A percentile compares a stretch with the other conserved stretches of the same genome.
Evolutionary conservation across 2,329 filamentous ascomycete species (phyloP).

Genomic region (Colletotrichum graminicola): DNA sequence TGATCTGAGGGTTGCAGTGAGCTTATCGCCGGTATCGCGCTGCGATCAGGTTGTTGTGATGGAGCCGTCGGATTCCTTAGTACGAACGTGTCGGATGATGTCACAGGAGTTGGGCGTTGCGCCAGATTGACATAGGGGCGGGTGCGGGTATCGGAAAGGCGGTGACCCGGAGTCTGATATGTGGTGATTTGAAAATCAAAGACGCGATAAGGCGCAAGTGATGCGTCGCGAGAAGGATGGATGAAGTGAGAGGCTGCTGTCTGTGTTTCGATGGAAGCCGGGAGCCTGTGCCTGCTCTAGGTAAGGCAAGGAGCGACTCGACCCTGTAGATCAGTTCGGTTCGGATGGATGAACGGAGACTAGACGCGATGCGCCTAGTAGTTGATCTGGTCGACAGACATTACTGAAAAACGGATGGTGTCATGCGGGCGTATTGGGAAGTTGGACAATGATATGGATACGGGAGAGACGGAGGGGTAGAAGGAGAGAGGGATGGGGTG

Average conservation of each 20-base stretch:
- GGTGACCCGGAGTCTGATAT: conserved; percentile 27
- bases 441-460: not conserved
- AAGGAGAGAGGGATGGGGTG: conserved; percentile 30
- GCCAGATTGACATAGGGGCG: conserved; percentile 28
- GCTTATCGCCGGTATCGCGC: conserved; percentile 40
- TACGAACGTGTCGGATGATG: conserved; percentile 41
- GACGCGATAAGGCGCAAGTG: conserved; percentile 21
- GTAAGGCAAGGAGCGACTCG: conserved; percentile 39
- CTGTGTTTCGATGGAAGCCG: conserved; percentile 36
- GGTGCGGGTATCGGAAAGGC: conserved; percentile 22
- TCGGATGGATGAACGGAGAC: conserved; percentile 36
- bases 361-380: conserved; percentile 44
- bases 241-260: conserved; percentile 26
- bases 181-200: conserved; percentile 8
- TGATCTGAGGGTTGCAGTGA: conserved; percentile 12
- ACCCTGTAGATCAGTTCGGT: conserved; percentile 39
- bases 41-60: conserved; percentile 33
- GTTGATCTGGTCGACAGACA: conserved; percentile 42
- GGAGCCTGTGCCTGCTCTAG: conserved; percentile 27
- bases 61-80: conserved; percentile 35
- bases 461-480: conserved; percentile 13
- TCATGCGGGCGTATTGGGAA: conserved; percentile 21
- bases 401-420: conserved; percentile 32
- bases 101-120: conserved; percentile 39
- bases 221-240: conserved; percentile 21